Percentiles rank a stretch among this genome's conserved stretches.
phyloP scores from a whole-genome alignment of 2,329 filamentous ascomycete species.

The Cadophora malorum region DNA sequence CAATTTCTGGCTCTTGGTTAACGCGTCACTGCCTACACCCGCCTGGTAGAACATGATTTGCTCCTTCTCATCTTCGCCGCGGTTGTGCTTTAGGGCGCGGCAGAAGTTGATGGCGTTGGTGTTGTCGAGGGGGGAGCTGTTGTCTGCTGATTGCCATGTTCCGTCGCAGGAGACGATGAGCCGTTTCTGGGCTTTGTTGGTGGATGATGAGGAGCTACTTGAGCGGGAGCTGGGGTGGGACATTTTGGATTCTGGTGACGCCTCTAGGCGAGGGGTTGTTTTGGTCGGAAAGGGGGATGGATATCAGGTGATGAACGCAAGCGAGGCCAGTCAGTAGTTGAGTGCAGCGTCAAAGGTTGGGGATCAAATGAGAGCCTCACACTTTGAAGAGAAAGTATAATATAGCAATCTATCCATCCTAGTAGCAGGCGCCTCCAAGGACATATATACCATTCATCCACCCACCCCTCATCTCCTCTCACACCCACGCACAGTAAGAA shows the following conservation, averaged over 20 bases:
- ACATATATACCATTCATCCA: neutral
- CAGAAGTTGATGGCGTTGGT: conserved; percentile 27
- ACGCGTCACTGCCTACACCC: conserved; percentile 22
- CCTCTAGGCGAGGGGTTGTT: neutral
- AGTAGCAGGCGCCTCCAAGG: neutral
- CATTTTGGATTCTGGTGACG: neutral
- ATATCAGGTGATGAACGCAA: neutral
- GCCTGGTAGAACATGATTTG: conserved; percentile 26
- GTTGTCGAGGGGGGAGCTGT: conserved; percentile 2
- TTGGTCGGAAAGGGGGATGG: neutral
- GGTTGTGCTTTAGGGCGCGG: conserved; percentile 18
- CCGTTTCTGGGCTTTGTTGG: conserved; percentile 9
- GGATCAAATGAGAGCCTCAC: neutral
- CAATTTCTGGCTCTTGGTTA: conserved; percentile 18
- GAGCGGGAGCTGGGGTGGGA: neutral
- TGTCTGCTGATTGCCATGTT: conserved; percentile 27
- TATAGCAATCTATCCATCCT: neutral
- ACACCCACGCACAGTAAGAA: neutral
- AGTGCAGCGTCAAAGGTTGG: too few relatives aligned
- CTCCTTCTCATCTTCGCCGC: conserved; percentile 22
- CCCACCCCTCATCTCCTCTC: neutral
- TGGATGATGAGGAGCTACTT: neutral
- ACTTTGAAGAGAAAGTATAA: neutral
- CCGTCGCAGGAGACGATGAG: conserved; percentile 29
- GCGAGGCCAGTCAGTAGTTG: neutral